Evolutionary conservation across 2,329 filamentous ascomycete species (phyloP), one percentile per base, ranked within the genome.

Genomic region (Curvularia sp.): DNA sequence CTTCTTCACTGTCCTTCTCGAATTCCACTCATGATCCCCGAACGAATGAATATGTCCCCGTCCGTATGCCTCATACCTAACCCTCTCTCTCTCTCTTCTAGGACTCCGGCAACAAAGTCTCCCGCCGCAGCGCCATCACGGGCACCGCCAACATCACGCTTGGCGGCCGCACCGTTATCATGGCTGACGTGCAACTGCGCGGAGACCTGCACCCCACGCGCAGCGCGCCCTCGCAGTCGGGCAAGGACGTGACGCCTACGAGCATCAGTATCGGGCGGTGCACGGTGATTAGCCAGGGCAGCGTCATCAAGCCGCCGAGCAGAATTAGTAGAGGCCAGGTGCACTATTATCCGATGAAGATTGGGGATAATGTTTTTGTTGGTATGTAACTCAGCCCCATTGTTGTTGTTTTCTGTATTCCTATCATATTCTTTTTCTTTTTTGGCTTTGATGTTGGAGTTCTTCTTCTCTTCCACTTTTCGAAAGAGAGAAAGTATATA

Each of bases 71-170:
- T 30, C 46, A 43, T 48, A 1, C 24, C 24, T 31, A 38, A 18
- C 35, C 7, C 4, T 5, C 2, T 12, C 31, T 5, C 4, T 12
- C 31, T 33, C 12, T 12, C 12, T 5, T 15, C 4, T 6, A 96
- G 93, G 94, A 98, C 80, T 97, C 93, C 2, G 95, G 95, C 67
- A 99, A 99, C 85, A 98, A 98, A 82, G 95, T 99, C 71, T 94
- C 93, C 39, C 92, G 95, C 66, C 92, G 92, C 68, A 91, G 92
- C 62, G 89, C 90, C 75, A 92, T 99, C 68, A 91, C 96, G 72
- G 95, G 95, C 71, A 97, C 94, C 22, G 93, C 96, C 69, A 96
- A 98, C 80, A 98, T 99, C 79, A 97, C 97, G 79, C 89, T 99
- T 1, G 95, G 93, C 68, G 95, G 95, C 63, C 96, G 78, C 79